These are phyloP conservation scores for Aureobasidium mangrovei DNA, from an alignment of 2,329 filamentous ascomycete genomes.

Conservation along the genomic window DNA sequence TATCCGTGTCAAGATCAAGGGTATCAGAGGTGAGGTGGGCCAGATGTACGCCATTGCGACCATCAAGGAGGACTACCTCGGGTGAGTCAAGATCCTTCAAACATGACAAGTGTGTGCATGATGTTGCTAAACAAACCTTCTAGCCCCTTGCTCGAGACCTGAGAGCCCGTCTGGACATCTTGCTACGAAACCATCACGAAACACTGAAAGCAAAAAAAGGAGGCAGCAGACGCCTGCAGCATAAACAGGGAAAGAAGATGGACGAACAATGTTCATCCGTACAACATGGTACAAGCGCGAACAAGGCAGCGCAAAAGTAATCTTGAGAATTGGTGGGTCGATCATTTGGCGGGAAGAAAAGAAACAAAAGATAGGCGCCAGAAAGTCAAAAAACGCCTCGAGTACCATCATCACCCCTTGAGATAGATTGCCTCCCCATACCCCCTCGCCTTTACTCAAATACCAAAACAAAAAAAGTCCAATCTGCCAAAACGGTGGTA, in stretches of 20 bases:
- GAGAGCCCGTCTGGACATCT: neutral
- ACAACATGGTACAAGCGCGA: neutral
- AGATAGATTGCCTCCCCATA: neutral
- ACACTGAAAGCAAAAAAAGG: neutral
- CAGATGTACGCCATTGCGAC: conserved; percentile 96
- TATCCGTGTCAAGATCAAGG: conserved; percentile 87
- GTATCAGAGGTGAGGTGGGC: conserved; percentile 84
- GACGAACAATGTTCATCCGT: too few species aligned
- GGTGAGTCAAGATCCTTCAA: conserved; percentile 19
- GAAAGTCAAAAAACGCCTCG: too few species aligned
- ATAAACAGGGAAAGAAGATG: too few species aligned
- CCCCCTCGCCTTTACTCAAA: neutral
- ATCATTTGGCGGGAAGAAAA: too few species aligned
- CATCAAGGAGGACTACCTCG: conserved; percentile 63
- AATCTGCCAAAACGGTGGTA: neutral
- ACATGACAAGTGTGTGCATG: neutral
- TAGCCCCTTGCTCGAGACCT: conserved; percentile 11
- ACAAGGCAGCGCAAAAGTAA: neutral
- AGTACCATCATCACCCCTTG: neutral
- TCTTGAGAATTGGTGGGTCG: neutral
- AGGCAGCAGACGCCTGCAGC: neutral
- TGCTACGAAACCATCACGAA: conserved; percentile 5
- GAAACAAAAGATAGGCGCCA: too few species aligned
- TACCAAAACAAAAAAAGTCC: neutral
- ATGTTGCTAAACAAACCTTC: neutral